These are phyloP conservation scores for Tricholoma sp. DNA, from an alignment of 768 basidiomycete genomes.

Conservation along the genomic window DNA sequence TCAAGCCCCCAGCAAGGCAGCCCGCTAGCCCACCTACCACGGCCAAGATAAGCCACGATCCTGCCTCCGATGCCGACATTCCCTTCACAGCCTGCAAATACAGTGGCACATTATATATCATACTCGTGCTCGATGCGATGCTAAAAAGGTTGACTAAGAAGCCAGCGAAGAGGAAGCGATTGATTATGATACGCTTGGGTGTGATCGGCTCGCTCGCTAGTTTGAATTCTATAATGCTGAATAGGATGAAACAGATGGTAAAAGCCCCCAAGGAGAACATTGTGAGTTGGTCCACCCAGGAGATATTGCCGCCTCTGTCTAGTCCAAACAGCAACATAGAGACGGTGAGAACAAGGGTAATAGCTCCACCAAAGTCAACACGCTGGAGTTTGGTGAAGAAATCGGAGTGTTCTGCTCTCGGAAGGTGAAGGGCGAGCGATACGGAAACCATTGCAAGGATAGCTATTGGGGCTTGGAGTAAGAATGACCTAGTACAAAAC, in stretches of 20 bases:
- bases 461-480: conserved; percentile 55
- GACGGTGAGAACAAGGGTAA: conserved; percentile 47
- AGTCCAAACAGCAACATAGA: conserved; percentile 55
- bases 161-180: conserved; percentile 43
- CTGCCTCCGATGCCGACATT: conserved; percentile 42
- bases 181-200: conserved; percentile 47
- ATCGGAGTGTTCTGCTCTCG: conserved; percentile 32
- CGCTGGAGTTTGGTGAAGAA: conserved; percentile 49
- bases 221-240: conserved; percentile 41
- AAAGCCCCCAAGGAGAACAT: conserved; percentile 30
- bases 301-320: conserved; percentile 47
- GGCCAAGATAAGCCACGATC: conserved; percentile 46
- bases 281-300: conserved; percentile 40
- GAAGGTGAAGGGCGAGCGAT: conserved; percentile 50
- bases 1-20: conserved; percentile 45
- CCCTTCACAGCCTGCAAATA: conserved; percentile 55
- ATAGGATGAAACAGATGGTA: conserved; percentile 28
- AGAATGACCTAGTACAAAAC: conserved; percentile 43
- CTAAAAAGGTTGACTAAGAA: conserved; percentile 60
- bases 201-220: conserved; percentile 58
- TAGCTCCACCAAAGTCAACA: conserved; percentile 59
- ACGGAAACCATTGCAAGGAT: conserved; percentile 50
- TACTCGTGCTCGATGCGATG: conserved; percentile 36
- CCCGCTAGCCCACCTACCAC: conserved; percentile 43
- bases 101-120: conserved; percentile 50